Percentiles rank a stretch among this genome's conserved stretches.
Evolutionary conservation across 345 rosid genomes (phyloP).

Genomic region (Eucalyptus pauciflora): DNA sequence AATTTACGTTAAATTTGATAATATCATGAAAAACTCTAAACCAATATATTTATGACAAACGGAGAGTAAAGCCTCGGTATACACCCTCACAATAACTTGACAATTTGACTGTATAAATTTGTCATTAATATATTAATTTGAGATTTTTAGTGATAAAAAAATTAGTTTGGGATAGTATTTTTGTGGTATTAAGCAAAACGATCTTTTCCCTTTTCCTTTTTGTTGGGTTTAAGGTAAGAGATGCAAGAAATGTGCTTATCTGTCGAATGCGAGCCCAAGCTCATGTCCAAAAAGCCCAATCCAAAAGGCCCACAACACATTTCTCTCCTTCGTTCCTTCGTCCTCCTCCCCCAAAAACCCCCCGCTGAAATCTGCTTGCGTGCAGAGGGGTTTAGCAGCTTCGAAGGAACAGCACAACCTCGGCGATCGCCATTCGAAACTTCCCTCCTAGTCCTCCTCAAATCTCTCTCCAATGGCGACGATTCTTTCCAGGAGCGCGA

Average conservation of each 20-base stretch:
- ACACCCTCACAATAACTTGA: too few species aligned
- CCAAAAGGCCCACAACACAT: background rate
- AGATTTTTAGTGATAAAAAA: fast-evolving
- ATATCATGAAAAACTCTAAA: fast-evolving
- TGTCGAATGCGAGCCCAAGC: background rate
- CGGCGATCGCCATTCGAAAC: background rate
- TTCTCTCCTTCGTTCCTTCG: background rate
- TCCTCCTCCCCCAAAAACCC: background rate
- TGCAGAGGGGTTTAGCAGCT: background rate
- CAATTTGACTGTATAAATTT: fast-evolving
- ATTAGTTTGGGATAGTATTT: fast-evolving
- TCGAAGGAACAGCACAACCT: background rate
- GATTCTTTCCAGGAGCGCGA: slow-evolving; percentile 25
- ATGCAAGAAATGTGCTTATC: background rate
- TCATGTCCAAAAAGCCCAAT: background rate
- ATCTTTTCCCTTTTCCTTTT: background rate
- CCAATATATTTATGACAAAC: fast-evolving
- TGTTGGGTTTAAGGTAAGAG: background rate
- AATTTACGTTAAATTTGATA: too few species aligned
- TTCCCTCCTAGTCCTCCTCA: background rate
- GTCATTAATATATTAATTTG: fast-evolving
- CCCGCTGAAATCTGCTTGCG: background rate
- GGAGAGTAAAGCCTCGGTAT: fast-evolving
- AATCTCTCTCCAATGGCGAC: slow-evolving; percentile 32
- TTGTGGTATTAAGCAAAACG: fast-evolving